Conservation (phyloP, 1,139 yeast species). For the Diutina siamensis region DNA sequence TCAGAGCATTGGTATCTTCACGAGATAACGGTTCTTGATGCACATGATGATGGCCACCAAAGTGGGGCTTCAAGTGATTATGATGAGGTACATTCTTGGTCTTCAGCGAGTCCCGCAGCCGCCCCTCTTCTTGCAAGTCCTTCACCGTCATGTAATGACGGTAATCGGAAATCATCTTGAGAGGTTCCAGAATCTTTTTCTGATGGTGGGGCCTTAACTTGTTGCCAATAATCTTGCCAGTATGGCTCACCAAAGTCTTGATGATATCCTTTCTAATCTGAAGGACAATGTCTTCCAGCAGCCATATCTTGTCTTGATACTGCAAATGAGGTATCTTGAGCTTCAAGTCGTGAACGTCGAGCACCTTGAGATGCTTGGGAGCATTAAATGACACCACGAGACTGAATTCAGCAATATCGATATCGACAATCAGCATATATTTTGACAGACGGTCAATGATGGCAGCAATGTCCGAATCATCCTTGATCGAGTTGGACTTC, state of each 20-base stretch:
- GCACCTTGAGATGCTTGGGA: constrained; percentile 48
- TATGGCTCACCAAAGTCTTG: constrained; percentile 55
- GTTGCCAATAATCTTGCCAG: constrained; percentile 74
- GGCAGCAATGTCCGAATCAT: constrained; percentile 27
- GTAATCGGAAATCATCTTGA: constrained; percentile 34
- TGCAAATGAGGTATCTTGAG: constrained; percentile 55
- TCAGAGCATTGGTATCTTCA: not conserved
- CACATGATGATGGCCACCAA: not conserved
- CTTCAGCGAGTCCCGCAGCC: constrained; percentile 3
- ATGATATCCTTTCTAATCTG: constrained; percentile 59
- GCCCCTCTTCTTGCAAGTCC: constrained; percentile 20
- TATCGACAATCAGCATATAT: constrained; percentile 51
- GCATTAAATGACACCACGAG: constrained; percentile 71
- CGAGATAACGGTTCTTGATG: not conserved
- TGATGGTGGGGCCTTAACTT: constrained; percentile 41
- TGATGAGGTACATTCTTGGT: not conserved
- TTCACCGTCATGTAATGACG: constrained; percentile 26
- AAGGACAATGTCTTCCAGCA: constrained; percentile 58
- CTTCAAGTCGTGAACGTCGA: constrained; percentile 62
- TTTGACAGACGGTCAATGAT: constrained; percentile 60
- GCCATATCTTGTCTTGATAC: constrained; percentile 65
- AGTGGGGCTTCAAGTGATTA: constrained; percentile 1
- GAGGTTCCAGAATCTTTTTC: constrained; percentile 25
- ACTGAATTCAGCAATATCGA: constrained; percentile 41
- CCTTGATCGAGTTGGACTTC: not conserved